These are phyloP conservation scores for Mycosarcoma mackinlayi DNA, from an alignment of 1,284 basidiomycete species.

Conservation along the genomic window DNA sequence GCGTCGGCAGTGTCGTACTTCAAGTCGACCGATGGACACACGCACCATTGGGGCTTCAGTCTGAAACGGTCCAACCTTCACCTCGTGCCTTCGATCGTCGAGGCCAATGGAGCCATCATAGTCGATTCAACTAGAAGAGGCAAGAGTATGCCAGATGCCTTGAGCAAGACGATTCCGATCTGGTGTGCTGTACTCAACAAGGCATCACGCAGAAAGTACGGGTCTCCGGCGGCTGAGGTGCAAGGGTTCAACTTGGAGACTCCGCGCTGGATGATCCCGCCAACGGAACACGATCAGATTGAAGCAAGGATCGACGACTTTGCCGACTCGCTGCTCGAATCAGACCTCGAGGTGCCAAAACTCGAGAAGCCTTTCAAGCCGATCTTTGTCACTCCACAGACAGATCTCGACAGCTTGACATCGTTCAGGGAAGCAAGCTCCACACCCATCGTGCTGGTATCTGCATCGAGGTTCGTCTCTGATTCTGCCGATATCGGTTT, in stretches of 20 bases:
- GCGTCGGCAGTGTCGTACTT: conserved; percentile 78
- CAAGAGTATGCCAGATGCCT: conserved; percentile 92
- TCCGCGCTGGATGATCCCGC: conserved; percentile 57
- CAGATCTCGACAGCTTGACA: conserved; percentile 1
- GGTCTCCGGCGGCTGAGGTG: conserved; percentile 59
- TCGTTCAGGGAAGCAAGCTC: conserved; percentile 66
- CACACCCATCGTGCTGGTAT: conserved; percentile 79
- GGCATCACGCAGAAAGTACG: conserved; percentile 69
- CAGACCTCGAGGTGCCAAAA: conserved; percentile 61
- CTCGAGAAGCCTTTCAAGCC: conserved; percentile 75
- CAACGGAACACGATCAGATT: conserved; percentile 74
- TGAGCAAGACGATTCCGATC: conserved; percentile 92
- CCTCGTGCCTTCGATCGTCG: conserved; percentile 75
- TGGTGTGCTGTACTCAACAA: conserved; percentile 94
- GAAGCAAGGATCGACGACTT: conserved; percentile 75
- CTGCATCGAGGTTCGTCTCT: conserved; percentile 77
- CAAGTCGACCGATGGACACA: conserved; percentile 97
- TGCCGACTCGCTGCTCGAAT: conserved; percentile 74
- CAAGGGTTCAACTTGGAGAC: conserved; percentile 55
- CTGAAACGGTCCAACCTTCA: conserved; percentile 80
- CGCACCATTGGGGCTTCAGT: conserved; percentile 70
- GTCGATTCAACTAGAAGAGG: conserved; percentile 94
- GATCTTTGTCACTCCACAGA: conserved; percentile 73
- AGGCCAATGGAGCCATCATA: conserved; percentile 81
- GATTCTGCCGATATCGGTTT: conserved; percentile 70